A percentile compares a stretch with the other conserved stretches of the same genome.
These are phyloP conservation scores for Heimioporus sp. DNA, from an alignment of 768 basidiomycete species.

Conservation along the genomic window DNA sequence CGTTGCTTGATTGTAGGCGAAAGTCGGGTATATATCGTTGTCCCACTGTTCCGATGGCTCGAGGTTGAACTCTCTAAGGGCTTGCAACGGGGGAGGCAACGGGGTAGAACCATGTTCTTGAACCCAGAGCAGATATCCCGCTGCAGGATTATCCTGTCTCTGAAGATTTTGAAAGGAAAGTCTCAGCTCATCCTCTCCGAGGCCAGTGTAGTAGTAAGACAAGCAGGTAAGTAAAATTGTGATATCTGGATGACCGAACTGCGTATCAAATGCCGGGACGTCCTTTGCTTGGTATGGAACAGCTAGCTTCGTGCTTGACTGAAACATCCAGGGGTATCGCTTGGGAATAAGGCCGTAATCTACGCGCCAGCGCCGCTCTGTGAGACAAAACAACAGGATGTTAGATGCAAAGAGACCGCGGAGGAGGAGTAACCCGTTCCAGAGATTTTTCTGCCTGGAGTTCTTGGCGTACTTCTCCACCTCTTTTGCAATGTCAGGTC, in stretches of 20 bases:
- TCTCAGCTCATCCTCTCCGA: constrained; percentile 1
- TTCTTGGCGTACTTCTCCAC: constrained; percentile 3
- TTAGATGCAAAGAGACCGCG: constrained; percentile 30
- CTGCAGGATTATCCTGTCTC: neutral
- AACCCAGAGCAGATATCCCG: neutral
- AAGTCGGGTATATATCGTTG: neutral
- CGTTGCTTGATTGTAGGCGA: neutral
- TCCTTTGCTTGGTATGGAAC: constrained; percentile 38
- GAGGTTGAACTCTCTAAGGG: neutral
- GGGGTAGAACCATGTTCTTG: neutral
- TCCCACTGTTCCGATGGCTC: constrained; percentile 1
- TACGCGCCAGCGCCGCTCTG: constrained; percentile 32
- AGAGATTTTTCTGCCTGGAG: no score
- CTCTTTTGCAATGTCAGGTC: neutral
- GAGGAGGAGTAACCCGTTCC: constrained; percentile 19
- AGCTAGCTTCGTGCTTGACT: constrained; percentile 16
- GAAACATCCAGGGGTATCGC: neutral
- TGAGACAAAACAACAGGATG: constrained; percentile 22
- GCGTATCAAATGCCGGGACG: constrained; percentile 26
- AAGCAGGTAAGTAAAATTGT: constrained; percentile 27
- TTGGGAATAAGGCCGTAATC: constrained; percentile 25
- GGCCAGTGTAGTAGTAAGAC: neutral
- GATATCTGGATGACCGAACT: constrained; percentile 38
- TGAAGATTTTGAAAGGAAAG: neutral
- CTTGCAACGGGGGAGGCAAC: neutral